Evolutionary conservation across 2,329 filamentous ascomycete genomes (phyloP), one percentile per base, ranked within the genome.

Genomic region (Fusarium floridanum): DNA sequence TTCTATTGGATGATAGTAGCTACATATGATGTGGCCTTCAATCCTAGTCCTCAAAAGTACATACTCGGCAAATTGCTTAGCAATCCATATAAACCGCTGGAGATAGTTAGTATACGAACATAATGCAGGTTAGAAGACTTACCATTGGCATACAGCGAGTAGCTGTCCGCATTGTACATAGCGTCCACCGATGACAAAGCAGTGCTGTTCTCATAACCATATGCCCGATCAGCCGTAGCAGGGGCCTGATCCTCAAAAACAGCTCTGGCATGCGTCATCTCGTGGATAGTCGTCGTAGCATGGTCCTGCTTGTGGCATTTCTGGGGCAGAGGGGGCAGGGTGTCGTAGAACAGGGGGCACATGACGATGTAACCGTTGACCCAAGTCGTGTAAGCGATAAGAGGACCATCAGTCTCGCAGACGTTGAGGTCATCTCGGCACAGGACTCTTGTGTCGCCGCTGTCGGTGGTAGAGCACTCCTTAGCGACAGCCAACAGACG

Each of bases 231-330:
- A 12, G 56, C 41, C 1, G 74, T 76, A 0, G 74, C 39, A 14
- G 65, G 62, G 11, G 67, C 73, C 36, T 27, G n/a, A 12, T 73
- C 41, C 24, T 74, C 68, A 61, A 60, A 76, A 2, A 76, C 66
- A 8, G 71, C 55, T 29, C 73, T 56, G 1, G 71, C 73, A 39
- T 76, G 74, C 1, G 74, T 76, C 73, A 76, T 74, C 29, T 76
- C 74, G 10, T 76, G 74, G 3, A 76, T 71, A 0, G 63, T 73
- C 0, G 74, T 76, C 1, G 71, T 73, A 2, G 74, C 74, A 2
- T 76, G 74, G n/a, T 76, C 74, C 11, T 76, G 74, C 48, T 69
- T 76, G n/a, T 76, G 74, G 16, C 74, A 76, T 29, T 32, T 37
- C 14, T 63, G 12, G 0, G 74, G 74, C 0, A 76, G 20, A 3